Evolutionary conservation across 73 alveolate genomes (phyloP).

Genomic region (Stentor roeselii): DNA sequence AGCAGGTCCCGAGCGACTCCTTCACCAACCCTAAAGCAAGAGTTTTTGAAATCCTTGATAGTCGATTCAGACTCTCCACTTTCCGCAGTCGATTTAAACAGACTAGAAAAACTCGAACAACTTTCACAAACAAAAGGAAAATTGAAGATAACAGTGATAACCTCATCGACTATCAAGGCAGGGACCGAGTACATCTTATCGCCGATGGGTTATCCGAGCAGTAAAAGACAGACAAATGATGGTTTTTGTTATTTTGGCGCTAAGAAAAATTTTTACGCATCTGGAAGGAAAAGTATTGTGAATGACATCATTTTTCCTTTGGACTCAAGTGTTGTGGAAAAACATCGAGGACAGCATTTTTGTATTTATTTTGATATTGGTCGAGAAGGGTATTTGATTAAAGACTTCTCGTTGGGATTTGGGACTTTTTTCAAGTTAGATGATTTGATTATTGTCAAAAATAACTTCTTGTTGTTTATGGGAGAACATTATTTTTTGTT

Average conservation of each 20-base stretch:
- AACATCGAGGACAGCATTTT: slow-evolving; percentile 69
- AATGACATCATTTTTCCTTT: slow-evolving; percentile 64
- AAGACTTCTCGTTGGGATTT: slow-evolving; percentile 34
- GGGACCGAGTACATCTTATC: background rate
- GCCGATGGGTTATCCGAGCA: slow-evolving; percentile 47
- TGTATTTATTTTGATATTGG: slow-evolving; percentile 40
- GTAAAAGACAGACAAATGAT: slow-evolving; percentile 47
- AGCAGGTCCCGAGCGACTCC: slow-evolving; percentile 31
- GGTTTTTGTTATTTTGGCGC: slow-evolving; percentile 62
- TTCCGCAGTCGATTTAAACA: background rate
- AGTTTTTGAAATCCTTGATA: background rate
- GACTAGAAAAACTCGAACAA: slow-evolving; percentile 1
- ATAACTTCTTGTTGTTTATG: slow-evolving; percentile 27
- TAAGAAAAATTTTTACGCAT: too few relatives aligned
- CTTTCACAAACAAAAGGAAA: background rate
- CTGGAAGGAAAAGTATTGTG: too few relatives aligned
- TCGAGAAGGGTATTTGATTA: slow-evolving; percentile 30
- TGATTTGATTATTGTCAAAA: slow-evolving; percentile 16
- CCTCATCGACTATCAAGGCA: background rate
- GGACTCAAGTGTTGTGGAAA: slow-evolving; percentile 47
- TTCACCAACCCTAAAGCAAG: background rate
- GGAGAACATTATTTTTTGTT: slow-evolving; percentile 33
- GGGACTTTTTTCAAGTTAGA: slow-evolving; percentile 31
- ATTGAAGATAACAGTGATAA: background rate
- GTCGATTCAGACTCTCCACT: background rate